phyloP scores from a whole-genome alignment of 768 basidiomycete genomes.

The Mycena vitilis region DNA sequence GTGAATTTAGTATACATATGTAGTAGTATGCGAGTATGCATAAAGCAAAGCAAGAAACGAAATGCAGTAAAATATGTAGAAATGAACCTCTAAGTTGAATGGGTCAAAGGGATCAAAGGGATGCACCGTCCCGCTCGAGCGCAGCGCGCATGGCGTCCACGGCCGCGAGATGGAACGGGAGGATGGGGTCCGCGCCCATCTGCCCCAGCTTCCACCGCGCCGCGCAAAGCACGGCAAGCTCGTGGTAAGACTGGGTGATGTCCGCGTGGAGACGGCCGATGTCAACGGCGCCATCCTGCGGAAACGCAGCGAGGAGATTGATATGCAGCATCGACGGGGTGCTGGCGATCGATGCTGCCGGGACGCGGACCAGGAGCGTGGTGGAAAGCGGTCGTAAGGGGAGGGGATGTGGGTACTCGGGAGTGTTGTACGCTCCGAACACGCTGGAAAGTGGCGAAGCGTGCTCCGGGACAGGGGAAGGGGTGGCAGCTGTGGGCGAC shows the following conservation, averaged over 20 bases:
- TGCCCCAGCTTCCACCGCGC: conserved; percentile 56
- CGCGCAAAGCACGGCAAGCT: conserved; percentile 71
- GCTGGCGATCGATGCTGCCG: conserved; percentile 55
- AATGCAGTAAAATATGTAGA: conserved; percentile 26
- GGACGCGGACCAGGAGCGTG: conserved; percentile 68
- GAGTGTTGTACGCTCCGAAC: conserved; percentile 35
- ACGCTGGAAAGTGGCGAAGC: conserved; percentile 19
- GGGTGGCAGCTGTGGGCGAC: conserved; percentile 34
- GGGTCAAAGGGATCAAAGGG: conserved; percentile 9
- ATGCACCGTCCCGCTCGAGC: conserved; percentile 48
- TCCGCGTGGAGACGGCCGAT: conserved; percentile 56
- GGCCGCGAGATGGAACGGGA: conserved; percentile 83
- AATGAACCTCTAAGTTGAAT: conserved; percentile 14
- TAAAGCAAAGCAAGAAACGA: conserved; percentile 15
- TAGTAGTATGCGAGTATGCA: conserved; percentile 10
- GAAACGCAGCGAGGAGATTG: conserved; percentile 66
- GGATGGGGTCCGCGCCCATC: conserved; percentile 56
- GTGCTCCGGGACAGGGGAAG: conserved; percentile 19
- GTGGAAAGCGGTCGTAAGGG: conserved; percentile 67
- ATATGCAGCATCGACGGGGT: conserved; percentile 67
- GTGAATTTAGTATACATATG: conserved; percentile 25
- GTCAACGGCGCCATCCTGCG: conserved; percentile 47
- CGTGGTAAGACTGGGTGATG: conserved; percentile 76
- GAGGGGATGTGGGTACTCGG: conserved; percentile 43
- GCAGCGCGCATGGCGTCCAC: conserved; percentile 70